These are phyloP conservation scores for Penstemon eatonii DNA, from an alignment of 257 asterid genomes.

Conservation along the genomic window DNA sequence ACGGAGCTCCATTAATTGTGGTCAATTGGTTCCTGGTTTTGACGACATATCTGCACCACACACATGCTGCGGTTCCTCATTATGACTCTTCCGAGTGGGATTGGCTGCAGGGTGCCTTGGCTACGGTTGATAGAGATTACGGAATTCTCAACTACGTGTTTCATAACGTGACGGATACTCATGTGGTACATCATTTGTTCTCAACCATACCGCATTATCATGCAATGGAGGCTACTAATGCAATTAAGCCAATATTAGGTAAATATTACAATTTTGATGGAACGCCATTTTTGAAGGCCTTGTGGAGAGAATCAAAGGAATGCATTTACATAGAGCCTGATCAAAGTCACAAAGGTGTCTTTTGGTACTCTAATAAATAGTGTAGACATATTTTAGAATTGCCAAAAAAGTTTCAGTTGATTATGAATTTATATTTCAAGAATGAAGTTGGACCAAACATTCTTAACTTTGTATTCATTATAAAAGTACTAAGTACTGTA, in stretches of 20 bases:
- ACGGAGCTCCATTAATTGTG: slow-evolving; percentile 57
- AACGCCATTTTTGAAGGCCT: slow-evolving; percentile 56
- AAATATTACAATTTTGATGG: slow-evolving; percentile 66
- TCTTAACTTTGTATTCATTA: no score
- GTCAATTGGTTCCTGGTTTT: slow-evolving; percentile 67
- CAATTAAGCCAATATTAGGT: slow-evolving; percentile 66
- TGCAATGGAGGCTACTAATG: slow-evolving; percentile 81
- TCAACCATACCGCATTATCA: slow-evolving; percentile 81
- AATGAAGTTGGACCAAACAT: no score
- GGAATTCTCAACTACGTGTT: slow-evolving; percentile 67
- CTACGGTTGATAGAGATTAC: slow-evolving; percentile 69
- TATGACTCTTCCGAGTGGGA: slow-evolving; percentile 80
- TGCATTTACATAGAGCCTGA: slow-evolving; percentile 66
- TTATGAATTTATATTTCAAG: no score
- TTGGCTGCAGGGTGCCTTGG: slow-evolving; percentile 72
- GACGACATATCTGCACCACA: slow-evolving; percentile 76
- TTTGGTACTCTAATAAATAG: slow-evolving; percentile 57
- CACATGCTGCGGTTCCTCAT: slow-evolving; percentile 72
- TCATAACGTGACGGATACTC: slow-evolving; percentile 73
- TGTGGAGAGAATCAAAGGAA: slow-evolving; percentile 70
- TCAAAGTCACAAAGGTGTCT: slow-evolving; percentile 67
- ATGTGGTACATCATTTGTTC: slow-evolving; percentile 70
- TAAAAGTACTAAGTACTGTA: no score
- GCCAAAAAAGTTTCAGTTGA: no score
- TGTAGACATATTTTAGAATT: no score